phyloP scores from a whole-genome alignment of 495 filamentous ascomycete species.

The Podospora sp. region DNA sequence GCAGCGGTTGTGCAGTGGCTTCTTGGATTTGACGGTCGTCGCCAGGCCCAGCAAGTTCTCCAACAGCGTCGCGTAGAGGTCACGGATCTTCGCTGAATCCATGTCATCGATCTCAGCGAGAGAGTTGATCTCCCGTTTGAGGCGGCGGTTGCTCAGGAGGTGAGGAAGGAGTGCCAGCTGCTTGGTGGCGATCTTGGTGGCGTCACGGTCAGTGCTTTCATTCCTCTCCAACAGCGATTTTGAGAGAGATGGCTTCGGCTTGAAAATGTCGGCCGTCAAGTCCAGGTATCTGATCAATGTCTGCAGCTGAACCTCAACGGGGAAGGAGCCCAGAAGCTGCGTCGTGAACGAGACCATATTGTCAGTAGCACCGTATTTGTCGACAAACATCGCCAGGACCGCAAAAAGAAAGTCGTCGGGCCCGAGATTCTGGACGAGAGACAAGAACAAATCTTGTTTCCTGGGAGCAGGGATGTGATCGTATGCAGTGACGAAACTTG shows the following conservation, averaged over 20 bases:
- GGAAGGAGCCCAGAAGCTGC: conserved; percentile 58
- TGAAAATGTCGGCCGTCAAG: conserved; percentile 70
- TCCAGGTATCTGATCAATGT: conserved; percentile 72
- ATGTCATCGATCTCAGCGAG: conserved; percentile 58
- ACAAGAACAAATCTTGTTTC: conserved; percentile 75
- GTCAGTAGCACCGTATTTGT: conserved; percentile 63
- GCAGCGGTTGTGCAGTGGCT: conserved; percentile 63
- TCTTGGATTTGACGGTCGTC: conserved; percentile 61
- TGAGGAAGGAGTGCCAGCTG: conserved; percentile 62
- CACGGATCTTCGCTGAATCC: conserved; percentile 62
- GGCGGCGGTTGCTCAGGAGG: conserved; percentile 52
- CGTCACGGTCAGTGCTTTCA: conserved; percentile 60
- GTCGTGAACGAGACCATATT: conserved; percentile 54
- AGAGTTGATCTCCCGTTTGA: conserved; percentile 51
- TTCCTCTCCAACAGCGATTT: conserved; percentile 67
- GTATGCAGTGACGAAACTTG: conserved; percentile 92
- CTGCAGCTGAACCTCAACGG: conserved; percentile 66
- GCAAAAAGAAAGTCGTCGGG: conserved; percentile 79
- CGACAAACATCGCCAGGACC: conserved; percentile 68
- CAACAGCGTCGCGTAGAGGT: conserved; percentile 70
- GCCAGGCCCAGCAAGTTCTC: conserved; percentile 66
- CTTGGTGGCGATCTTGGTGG: conserved; percentile 60
- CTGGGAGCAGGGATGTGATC: conserved; percentile 90
- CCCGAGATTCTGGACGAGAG: conserved; percentile 79
- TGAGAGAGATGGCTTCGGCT: conserved; percentile 68